A percentile compares a stretch with the other conserved stretches of the same genome.
These are phyloP conservation scores for Eucalyptus decipiens DNA, from an alignment of 345 rosid species.

Conservation along the genomic window DNA sequence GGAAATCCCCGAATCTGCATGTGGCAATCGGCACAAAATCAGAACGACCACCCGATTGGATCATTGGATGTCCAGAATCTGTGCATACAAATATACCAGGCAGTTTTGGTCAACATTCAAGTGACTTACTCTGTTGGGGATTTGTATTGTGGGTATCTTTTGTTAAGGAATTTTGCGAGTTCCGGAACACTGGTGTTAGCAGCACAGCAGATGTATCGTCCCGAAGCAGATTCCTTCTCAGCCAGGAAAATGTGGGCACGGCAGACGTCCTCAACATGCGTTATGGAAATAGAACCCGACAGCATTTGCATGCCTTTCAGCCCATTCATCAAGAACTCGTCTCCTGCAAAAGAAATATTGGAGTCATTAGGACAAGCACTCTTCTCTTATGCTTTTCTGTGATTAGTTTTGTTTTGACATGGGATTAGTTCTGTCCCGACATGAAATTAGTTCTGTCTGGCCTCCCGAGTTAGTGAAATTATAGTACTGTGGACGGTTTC, in stretches of 20 bases:
- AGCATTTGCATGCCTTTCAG: conserved; percentile 82
- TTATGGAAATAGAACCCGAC: conserved; percentile 70
- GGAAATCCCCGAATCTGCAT: conserved; percentile 63
- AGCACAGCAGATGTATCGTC: conserved; percentile 67
- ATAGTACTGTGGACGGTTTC: background rate
- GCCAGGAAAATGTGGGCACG: conserved; percentile 78
- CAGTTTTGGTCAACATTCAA: background rate
- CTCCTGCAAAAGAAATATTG: conserved; percentile 27
- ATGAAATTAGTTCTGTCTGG: background rate
- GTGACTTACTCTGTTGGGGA: conserved; percentile 51
- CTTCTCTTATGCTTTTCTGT: background rate
- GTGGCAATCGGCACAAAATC: background rate
- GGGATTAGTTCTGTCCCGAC: background rate
- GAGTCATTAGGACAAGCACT: background rate
- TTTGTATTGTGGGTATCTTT: conserved; percentile 53
- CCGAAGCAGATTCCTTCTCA: conserved; percentile 72
- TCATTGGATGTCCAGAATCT: background rate
- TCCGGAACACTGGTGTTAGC: conserved; percentile 56
- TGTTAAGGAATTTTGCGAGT: conserved; percentile 47
- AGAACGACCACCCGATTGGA: background rate
- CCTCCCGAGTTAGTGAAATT: background rate
- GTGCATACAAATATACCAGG: background rate
- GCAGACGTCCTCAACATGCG: conserved; percentile 76
- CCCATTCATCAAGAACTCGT: conserved; percentile 36
- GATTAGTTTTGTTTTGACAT: background rate